A percentile compares a stretch with the other conserved stretches of the same genome.
Evolutionary conservation across 257 asterid species (phyloP).

Genomic region (Haberlea rhodopensis): DNA sequence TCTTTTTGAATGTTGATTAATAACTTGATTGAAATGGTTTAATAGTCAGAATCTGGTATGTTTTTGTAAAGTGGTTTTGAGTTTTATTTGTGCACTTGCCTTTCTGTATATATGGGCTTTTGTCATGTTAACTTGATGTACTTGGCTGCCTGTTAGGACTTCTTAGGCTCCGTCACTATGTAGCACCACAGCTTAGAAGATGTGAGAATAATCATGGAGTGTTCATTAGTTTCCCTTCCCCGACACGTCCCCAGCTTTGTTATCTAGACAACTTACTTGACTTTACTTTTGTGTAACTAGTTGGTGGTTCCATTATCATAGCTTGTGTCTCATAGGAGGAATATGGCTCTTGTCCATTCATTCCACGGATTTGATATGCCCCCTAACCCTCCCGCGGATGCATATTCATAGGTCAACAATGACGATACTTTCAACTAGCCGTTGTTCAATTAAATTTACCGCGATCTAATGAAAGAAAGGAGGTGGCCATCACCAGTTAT

Average conservation of each 20-base stretch:
- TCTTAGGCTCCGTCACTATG: not conserved
- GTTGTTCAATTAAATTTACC: not conserved
- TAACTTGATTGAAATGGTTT: constrained; percentile 16
- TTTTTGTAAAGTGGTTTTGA: not conserved
- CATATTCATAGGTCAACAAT: not conserved
- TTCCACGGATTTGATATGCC: not conserved
- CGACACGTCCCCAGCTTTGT: not conserved
- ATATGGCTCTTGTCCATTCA: not conserved
- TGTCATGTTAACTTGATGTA: not conserved
- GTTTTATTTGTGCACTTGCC: not conserved
- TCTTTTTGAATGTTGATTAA: not conserved
- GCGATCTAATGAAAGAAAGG: not conserved
- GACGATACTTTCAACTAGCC: not conserved
- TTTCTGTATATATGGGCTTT: not conserved
- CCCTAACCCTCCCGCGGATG: not conserved
- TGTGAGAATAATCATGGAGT: not conserved
- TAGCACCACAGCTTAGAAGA: not conserved
- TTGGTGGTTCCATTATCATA: not conserved
- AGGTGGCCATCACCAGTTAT: too few relatives aligned
- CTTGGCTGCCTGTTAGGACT: not conserved
- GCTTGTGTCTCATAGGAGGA: not conserved
- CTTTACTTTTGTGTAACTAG: not conserved
- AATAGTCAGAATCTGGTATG: not conserved
- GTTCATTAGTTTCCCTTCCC: not conserved
- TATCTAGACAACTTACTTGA: not conserved